Evolutionary conservation across 2,329 filamentous ascomycete species (phyloP).

Genomic region (Colletotrichum echinochloae): DNA sequence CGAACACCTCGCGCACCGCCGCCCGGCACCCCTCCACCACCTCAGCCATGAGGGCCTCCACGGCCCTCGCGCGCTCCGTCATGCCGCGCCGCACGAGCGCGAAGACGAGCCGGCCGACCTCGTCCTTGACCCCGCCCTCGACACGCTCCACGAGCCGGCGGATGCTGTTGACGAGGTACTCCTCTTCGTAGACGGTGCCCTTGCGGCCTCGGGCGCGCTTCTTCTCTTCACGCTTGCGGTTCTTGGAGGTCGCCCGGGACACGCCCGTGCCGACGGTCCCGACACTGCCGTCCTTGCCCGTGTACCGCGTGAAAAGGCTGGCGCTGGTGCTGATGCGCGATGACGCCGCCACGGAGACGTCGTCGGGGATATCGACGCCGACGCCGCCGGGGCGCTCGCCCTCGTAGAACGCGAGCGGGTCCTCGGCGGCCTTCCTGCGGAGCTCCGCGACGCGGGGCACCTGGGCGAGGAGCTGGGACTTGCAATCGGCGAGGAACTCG

Average conservation of each 20-base stretch:
- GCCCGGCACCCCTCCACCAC: conserved; percentile 77
- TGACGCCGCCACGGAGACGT: conserved; percentile 86
- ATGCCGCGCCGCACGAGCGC: conserved; percentile 84
- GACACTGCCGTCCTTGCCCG: conserved; percentile 72
- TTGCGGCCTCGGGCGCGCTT: conserved; percentile 96
- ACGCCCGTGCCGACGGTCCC: conserved; percentile 80
- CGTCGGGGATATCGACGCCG: conserved; percentile 84
- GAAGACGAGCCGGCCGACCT: conserved; percentile 80
- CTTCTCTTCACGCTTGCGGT: conserved; percentile 89
- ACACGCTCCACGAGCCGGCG: conserved; percentile 85
- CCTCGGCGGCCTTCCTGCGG: conserved; percentile 81
- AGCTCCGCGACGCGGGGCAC: conserved; percentile 88
- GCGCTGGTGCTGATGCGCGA: conserved; percentile 85
- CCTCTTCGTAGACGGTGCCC: conserved; percentile 97
- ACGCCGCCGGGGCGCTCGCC: conserved; percentile 71
- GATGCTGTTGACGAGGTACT: conserved; percentile 93
- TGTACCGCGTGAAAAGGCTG: conserved; percentile 95
- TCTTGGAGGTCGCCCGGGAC: conserved; percentile 86
- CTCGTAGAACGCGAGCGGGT: conserved; percentile 91
- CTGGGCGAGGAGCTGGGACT: conserved; percentile 84
- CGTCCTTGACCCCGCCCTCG: conserved; percentile 74
- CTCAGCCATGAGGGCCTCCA: conserved; percentile 79
- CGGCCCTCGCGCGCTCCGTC: conserved; percentile 85
- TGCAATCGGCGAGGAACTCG: conserved; percentile 94
- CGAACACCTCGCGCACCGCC: conserved; percentile 79